Evolutionary conservation across 2,329 filamentous ascomycete species (phyloP).

Genomic region (Nigrospora oryzae): DNA sequence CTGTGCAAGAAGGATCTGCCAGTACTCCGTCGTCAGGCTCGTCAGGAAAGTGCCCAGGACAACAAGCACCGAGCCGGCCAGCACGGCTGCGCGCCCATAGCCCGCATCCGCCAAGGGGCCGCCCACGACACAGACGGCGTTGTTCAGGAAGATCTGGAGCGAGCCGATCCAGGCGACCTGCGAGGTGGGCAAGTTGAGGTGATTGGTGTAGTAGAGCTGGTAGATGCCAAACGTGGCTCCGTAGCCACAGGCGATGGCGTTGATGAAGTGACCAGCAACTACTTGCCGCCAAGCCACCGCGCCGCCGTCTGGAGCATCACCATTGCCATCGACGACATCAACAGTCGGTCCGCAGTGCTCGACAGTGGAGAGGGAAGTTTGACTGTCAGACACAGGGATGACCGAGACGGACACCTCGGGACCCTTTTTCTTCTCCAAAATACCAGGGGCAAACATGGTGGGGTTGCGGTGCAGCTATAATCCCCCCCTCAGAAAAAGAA

Average conservation of each 20-base stretch:
- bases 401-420: conserved; percentile 1
- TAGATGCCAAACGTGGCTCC: conserved; percentile 39
- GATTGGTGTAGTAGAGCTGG: conserved; percentile 33
- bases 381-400: background rate
- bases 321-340: conserved; percentile 1
- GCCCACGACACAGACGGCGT: conserved; percentile 18
- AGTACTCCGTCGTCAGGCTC: conserved; percentile 25
- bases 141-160: conserved; percentile 27
- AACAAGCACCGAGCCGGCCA: conserved; percentile 26
- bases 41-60: conserved; percentile 27
- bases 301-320: conserved; percentile 34
- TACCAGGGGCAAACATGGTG: no score
- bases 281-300: conserved; percentile 41
- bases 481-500: no score
- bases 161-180: conserved; percentile 34
- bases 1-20: conserved; percentile 34
- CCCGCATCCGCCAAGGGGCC: conserved; percentile 23
- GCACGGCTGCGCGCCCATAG: conserved; percentile 18
- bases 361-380: background rate
- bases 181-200: conserved; percentile 20
- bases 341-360: background rate
- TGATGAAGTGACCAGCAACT: conserved; percentile 35
- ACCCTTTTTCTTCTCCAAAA: background rate
- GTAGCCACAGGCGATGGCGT: conserved; percentile 41
- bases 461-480: no score